Base-by-base conservation (phyloP, 73 alveolate species). In the Uronychia setigera region DNA sequence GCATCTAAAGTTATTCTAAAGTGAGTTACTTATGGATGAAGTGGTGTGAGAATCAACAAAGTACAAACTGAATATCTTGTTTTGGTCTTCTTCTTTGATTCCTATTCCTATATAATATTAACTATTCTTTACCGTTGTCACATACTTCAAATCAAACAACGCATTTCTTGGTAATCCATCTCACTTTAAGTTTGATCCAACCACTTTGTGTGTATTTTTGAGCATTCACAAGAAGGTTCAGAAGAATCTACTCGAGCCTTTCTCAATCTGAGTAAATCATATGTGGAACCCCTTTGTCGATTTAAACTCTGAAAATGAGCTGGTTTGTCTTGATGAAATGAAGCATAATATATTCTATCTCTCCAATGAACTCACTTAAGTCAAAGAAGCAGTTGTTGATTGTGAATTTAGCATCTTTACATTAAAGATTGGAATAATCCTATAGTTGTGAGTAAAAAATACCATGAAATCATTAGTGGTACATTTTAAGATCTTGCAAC, bases 201-300 rank as follows among this genome's bases (percentile, higher is more conserved):
- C 79, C 79, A 13, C 32, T 67, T 26, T 67, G 79, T 26, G 79
- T 67, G 79, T 26, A 67, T 30, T 67, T 67, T 5, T 67, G 30
- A 67, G 79, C 79, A 26, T 67, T 67, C 13, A 67, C 34, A 28
- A 67, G 79, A 1, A 67, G 30, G 79, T 67, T 67, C 14, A 67
- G 32, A 1, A 67, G 30, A 67, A 67, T 67, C 79, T 67, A 26
- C 32, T 67, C 79, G 14, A 67, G 79, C 30, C 79, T 67, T 13
- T 67, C 79, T 26, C 30, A 13, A 30, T 67, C 79, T 26, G 79
- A 26, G 1, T 5, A 67, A 26, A 67, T 67, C 14, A 26, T 5
- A 5, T 5, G 32, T 13, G 79, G 79, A 26, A 26, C 5, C 26
- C 32, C 32, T 26, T 67, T 28, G 32, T 67, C 79, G n/a, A 46